These are phyloP conservation scores for Selenicereus undatus DNA, from an alignment of 148 eudicot species.

Conservation along the genomic window DNA sequence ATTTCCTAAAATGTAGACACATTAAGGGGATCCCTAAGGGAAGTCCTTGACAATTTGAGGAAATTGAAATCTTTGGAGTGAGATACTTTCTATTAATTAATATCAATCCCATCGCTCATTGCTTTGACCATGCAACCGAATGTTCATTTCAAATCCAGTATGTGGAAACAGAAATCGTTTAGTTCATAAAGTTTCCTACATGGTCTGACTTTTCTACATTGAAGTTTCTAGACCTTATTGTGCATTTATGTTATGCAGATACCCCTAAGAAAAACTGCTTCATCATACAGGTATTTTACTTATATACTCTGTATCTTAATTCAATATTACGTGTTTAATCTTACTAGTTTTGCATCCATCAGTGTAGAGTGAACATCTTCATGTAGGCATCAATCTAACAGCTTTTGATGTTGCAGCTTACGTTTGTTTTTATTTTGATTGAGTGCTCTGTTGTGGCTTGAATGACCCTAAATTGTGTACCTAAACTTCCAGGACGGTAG, in stretches of 20 bases:
- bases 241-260: conserved; percentile 52
- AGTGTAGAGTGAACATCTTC: not conserved
- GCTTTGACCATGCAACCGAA: not conserved
- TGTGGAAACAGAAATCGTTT: not conserved
- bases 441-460: no score
- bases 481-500: no score
- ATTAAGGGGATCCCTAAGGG: not conserved
- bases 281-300: conserved; percentile 74
- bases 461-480: no score
- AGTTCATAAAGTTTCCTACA: not conserved
- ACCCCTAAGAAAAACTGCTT: conserved; percentile 92
- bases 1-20: not conserved
- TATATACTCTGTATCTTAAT: not conserved
- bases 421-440: no score
- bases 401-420: not conserved
- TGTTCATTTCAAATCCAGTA: not conserved
- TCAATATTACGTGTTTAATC: not conserved
- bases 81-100: not conserved
- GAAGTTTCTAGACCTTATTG: conserved; percentile 8
- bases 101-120: not conserved
- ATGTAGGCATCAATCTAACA: not conserved
- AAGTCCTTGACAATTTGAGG: not conserved
- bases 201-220: not conserved
- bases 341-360: not conserved
- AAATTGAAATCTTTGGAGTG: not conserved